phyloP scores from a whole-genome alignment of 192 early-diverging fungal genomes.

The Mortierella antarctica region DNA sequence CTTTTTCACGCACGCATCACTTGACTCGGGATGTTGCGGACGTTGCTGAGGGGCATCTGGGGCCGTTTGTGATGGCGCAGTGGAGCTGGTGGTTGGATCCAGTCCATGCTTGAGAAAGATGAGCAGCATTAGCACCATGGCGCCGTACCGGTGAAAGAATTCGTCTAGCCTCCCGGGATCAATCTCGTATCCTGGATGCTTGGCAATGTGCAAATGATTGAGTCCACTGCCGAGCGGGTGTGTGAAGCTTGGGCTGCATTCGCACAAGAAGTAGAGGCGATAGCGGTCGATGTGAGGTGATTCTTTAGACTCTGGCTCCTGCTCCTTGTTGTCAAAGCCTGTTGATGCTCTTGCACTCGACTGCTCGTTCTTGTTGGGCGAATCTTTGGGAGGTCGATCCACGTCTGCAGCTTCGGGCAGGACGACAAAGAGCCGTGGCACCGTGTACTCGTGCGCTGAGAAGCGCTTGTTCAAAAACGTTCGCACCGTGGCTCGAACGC shows the following conservation, averaged over 20 bases:
- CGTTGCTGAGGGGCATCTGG: not conserved
- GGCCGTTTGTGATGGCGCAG: not conserved
- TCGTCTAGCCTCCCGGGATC: slow-evolving; percentile 25
- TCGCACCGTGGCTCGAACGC: slow-evolving; percentile 20
- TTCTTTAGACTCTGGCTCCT: not conserved
- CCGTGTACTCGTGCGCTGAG: slow-evolving; percentile 45
- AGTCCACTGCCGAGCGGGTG: slow-evolving; percentile 44
- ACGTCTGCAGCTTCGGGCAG: slow-evolving; percentile 3
- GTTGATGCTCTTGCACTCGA: not conserved
- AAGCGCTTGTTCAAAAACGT: slow-evolving; percentile 24
- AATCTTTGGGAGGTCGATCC: not conserved
- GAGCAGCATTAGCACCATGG: slow-evolving; percentile 24
- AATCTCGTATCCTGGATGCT: slow-evolving; percentile 36
- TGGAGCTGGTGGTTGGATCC: not conserved
- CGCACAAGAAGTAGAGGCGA: slow-evolving; percentile 45
- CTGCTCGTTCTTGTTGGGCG: not conserved
- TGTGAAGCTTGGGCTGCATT: slow-evolving; percentile 43
- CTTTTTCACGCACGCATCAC: not conserved
- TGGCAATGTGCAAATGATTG: slow-evolving; percentile 51
- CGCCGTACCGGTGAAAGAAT: slow-evolving; percentile 35
- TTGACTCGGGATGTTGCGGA: slow-evolving; percentile 1
- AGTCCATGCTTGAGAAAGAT: slow-evolving; percentile 46
- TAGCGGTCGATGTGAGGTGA: not conserved
- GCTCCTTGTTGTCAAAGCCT: not conserved
- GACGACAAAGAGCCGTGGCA: slow-evolving; percentile 40